Evolutionary conservation across 2,329 filamentous ascomycete genomes (phyloP).

Genomic region (Penicillium concentricum): DNA sequence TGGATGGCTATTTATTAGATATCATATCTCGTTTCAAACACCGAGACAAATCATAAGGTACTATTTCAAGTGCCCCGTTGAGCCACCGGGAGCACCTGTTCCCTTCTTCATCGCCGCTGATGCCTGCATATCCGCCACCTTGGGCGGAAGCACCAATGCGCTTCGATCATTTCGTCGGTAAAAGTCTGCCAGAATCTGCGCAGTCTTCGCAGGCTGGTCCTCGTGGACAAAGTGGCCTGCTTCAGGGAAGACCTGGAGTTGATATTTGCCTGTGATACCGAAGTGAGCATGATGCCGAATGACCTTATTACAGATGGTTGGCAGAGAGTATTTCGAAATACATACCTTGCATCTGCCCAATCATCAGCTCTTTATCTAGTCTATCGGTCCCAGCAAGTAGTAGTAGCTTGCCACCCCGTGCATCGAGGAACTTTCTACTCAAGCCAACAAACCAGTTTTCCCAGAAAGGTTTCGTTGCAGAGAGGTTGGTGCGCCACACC

Average conservation of each 20-base stretch:
- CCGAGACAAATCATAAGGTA: background rate
- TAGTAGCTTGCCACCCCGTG: constrained; percentile 78
- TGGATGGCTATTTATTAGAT: background rate
- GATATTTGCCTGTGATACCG: constrained; percentile 69
- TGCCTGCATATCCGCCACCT: constrained; percentile 71
- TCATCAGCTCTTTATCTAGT: constrained; percentile 86
- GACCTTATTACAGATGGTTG: background rate
- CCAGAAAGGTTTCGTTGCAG: constrained; percentile 85
- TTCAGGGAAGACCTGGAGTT: constrained; percentile 89
- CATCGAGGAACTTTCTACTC: constrained; percentile 81
- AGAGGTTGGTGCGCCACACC: constrained; percentile 84
- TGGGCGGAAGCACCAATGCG: constrained; percentile 81
- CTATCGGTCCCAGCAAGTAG: constrained; percentile 86
- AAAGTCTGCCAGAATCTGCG: constrained; percentile 82
- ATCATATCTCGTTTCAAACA: background rate
- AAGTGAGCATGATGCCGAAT: background rate
- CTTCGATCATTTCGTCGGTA: constrained; percentile 87
- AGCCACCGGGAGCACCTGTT: constrained; percentile 12
- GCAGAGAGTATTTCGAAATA: background rate
- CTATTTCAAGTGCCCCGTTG: constrained; percentile 3
- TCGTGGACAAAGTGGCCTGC: constrained; percentile 97
- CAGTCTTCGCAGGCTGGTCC: constrained; percentile 87
- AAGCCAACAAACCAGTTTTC: constrained; percentile 88
- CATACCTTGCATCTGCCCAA: constrained; percentile 93
- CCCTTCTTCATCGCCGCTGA: constrained; percentile 43